Evolutionary conservation across 2,329 filamentous ascomycete genomes (phyloP), one percentile per base, ranked within the genome.

Genomic region (Pseudocercospora fuligena): DNA sequence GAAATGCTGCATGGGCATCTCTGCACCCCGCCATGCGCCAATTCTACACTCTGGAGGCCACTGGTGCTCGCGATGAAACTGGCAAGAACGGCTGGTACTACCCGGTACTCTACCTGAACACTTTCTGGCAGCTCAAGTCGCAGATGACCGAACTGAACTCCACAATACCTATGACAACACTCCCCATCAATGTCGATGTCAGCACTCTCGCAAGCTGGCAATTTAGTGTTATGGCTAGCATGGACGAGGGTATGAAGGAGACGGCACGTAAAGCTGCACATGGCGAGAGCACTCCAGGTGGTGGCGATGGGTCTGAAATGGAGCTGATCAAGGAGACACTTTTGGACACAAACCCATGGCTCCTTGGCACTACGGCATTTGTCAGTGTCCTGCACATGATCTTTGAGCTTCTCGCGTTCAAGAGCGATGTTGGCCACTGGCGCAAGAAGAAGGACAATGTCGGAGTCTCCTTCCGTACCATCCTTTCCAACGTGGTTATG

Each of bases 391-490:
- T 95, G 46, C 95, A 99, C 82, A 93, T 97, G 86, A 84, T 99
- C 73, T 94, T 99, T 70, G 95, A 99, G 81, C 94, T 92, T 76
- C 87, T 99, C 36, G 95, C 95, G 1, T 99, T 99, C 83, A 97
- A 97, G 76, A 97, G 91, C 77, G 95, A 99, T 78, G 97, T 99
- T 78, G 85, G 93, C 58, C 95, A 99, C 81, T 99, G 95, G 88
- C 92, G 94, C 78, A 97, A 98, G 85, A 99, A 99, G 90, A 99
- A 99, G 85, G 96, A 98, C 82, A 95, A 97, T 66, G 92, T 99
- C 29, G 95, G 95, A 70, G 97, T 97, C 54, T 97, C 94, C 0
- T 91, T 99, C 67, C 93, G 95, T 65, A 96, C 94, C 33, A 99
- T 99, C 76, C 84, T 99, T 65, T 93, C 92, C 78, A 99, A 98